Base-by-base conservation (phyloP, 1,284 basidiomycete genomes). In the Golubevia sp. region DNA sequence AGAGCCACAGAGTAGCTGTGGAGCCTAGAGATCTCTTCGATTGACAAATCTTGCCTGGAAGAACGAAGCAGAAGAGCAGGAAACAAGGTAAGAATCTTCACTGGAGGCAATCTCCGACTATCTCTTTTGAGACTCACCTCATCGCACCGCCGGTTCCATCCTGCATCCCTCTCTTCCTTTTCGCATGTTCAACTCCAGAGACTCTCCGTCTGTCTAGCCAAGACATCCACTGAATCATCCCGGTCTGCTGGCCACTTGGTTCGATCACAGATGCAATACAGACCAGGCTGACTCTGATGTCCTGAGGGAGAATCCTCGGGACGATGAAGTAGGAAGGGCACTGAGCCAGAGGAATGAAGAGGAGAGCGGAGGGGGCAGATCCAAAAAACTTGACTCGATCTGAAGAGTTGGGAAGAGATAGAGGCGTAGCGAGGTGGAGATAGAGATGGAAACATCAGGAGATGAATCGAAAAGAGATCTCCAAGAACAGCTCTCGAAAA, bases 241-340 rank as follows among this genome's bases (percentile, higher is more conserved):
- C 30, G 4, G 30, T 34, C 30, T 34, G 1, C 88, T 91, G 59
- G 92, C 89, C 74, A 92, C 91, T 61, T 88, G 87, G 86, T 92
- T 88, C 27, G 88, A 85, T 84, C 91, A 87, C 63, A 49, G 56
- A 44, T 7, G 25, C 51, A 15, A 66, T 38, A 27, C 65, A 88
- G 62, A 92, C 90, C 44, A 92, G 87, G 2, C 91, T 92, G 75
- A 90, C 92, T 55, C 88, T 88, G 75, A 92, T 90, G 58, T 89
- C 87, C 56, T 89, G 88, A 73, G 92, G 91, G 0, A 90, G 90
- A 69, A 93, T 90, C 54, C 91, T 89, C 49, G 91, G 86, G 11
- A 92, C 90, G 21, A 92, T 88, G 77, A 92, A 92, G 75, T 92
- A 89, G 44, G 85, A 86, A 0, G 89, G 89, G 75, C 90, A 91